Evolutionary conservation across 2,329 filamentous ascomycete genomes (phyloP).

Genomic region (Venturia aucupariae): DNA sequence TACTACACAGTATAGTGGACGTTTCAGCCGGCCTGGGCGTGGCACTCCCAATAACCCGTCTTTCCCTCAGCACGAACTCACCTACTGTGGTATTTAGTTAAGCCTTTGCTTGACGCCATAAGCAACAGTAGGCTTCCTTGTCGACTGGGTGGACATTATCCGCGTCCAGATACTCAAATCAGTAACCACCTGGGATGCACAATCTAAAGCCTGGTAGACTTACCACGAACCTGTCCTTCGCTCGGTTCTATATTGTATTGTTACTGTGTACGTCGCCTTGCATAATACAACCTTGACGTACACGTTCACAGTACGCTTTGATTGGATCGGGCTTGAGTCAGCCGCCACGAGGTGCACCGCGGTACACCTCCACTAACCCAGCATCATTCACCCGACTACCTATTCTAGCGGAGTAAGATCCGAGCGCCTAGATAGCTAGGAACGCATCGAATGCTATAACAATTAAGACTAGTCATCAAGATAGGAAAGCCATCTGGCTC

Average conservation of each 20-base stretch:
- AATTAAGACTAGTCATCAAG: background rate
- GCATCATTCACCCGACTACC: background rate
- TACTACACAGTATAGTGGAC: background rate
- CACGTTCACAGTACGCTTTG: too few species aligned
- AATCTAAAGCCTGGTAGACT: background rate
- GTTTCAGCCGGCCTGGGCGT: background rate
- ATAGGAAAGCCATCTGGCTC: background rate
- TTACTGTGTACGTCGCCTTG: background rate
- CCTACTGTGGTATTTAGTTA: too few species aligned
- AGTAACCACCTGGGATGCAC: background rate
- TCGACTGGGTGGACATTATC: background rate
- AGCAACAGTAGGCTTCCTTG: background rate
- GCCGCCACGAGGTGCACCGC: background rate
- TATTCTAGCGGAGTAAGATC: background rate
- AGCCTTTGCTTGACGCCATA: too few species aligned
- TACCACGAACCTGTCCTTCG: background rate
- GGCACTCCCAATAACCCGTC: background rate
- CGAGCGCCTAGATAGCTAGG: background rate
- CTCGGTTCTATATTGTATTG: background rate
- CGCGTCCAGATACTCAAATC: background rate
- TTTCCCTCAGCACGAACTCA: background rate
- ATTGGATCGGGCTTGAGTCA: background rate
- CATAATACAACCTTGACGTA: background rate
- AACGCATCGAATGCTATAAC: background rate
- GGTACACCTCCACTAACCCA: background rate